phyloP scores from a whole-genome alignment of 2,329 filamentous ascomycete species.

The Trematosphaeria pertusa region DNA sequence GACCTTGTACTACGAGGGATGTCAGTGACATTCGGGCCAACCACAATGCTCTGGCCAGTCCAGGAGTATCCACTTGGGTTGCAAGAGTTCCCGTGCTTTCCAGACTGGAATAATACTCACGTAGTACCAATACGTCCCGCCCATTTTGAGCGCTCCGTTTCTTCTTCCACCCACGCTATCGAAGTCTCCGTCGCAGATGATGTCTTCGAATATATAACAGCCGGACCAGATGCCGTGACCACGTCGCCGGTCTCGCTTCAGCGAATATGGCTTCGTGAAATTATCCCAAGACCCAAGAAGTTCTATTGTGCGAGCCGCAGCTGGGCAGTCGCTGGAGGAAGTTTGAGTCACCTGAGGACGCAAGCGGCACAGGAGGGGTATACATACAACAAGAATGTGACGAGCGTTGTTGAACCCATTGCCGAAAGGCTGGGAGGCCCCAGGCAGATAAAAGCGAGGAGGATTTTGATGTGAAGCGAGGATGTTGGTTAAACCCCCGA shows the following conservation, averaged over 20 bases:
- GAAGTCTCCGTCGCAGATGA: conserved; percentile 77
- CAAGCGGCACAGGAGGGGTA: conserved; percentile 23
- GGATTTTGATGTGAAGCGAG: conserved; percentile 31
- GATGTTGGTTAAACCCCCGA: conserved; percentile 33
- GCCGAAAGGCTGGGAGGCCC: conserved; percentile 32
- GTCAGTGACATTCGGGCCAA: conserved; percentile 21
- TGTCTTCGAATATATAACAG: conserved; percentile 85
- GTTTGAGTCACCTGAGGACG: conserved; percentile 27
- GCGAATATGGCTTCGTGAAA: conserved; percentile 77
- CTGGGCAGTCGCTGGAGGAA: conserved; percentile 41
- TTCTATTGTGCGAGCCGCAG: conserved; percentile 71
- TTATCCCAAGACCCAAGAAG: conserved; percentile 96
- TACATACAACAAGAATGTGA: conserved; percentile 64
- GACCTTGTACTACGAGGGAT: conserved; percentile 73
- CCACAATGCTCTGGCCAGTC: too few relatives aligned
- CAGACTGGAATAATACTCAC: too few relatives aligned
- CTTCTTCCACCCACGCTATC: conserved; percentile 62
- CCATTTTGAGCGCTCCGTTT: conserved; percentile 87
- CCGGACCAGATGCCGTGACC: conserved; percentile 83
- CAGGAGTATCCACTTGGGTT: too few relatives aligned
- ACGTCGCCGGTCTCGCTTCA: conserved; percentile 80
- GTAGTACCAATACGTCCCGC: conserved; percentile 94
- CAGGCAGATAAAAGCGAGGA: conserved; percentile 37
- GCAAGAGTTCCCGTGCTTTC: too few relatives aligned
- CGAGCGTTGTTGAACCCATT: conserved; percentile 63